phyloP scores from a whole-genome alignment of 73 alveolate species.

The Paramecium primaurelia region DNA sequence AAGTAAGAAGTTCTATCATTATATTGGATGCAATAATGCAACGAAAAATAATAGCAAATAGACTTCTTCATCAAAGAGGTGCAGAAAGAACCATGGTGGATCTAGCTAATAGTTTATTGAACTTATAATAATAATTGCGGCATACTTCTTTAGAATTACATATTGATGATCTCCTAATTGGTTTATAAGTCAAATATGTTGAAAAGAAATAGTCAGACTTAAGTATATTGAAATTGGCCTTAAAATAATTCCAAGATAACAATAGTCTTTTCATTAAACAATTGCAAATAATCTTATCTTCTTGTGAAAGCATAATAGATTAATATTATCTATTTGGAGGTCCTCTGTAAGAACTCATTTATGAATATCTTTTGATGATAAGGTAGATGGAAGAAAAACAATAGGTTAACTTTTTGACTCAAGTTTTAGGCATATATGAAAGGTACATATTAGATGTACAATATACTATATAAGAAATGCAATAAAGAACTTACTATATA shows the following conservation, averaged over 20 bases:
- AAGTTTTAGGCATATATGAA: not conserved
- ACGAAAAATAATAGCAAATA: constrained; percentile 8
- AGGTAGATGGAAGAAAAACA: not conserved
- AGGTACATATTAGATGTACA: not conserved
- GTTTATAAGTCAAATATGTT: not conserved
- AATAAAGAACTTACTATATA: not conserved
- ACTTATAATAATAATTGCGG: not conserved
- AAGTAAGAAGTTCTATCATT: not conserved
- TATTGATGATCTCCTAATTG: not conserved
- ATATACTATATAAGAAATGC: not conserved
- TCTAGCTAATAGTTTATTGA: not conserved
- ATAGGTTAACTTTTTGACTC: not conserved
- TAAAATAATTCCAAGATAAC: not conserved
- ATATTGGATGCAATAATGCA: not conserved
- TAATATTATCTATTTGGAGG: not conserved
- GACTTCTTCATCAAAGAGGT: constrained; percentile 19
- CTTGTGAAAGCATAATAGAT: constrained; percentile 28
- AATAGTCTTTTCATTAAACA: not conserved
- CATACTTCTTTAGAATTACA: constrained; percentile 4
- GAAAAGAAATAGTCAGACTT: not conserved
- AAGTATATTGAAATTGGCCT: not conserved
- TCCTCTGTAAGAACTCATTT: not conserved
- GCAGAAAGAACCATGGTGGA: constrained; percentile 15
- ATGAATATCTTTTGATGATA: constrained; percentile 12
- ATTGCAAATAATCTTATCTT: not conserved